phyloP scores from a whole-genome alignment of 1,284 basidiomycete species.

The Kwoniella shivajii region DNA sequence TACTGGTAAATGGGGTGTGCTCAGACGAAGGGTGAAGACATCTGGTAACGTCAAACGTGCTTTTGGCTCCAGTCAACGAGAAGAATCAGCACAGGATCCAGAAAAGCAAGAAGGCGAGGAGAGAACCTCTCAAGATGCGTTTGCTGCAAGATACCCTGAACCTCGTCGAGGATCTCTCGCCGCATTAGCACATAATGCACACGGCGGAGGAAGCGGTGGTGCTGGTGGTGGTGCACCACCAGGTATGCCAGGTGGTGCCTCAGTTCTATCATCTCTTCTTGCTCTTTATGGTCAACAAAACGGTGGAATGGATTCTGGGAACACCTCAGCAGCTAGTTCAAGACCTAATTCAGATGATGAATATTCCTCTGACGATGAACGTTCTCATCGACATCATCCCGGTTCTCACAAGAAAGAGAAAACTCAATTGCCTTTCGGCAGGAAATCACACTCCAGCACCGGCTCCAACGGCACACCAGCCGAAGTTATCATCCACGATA shows the following conservation, averaged over 20 bases:
- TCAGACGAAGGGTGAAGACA: constrained; percentile 45
- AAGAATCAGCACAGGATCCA: constrained; percentile 23
- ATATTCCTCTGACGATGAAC: constrained; percentile 28
- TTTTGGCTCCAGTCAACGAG: constrained; percentile 14
- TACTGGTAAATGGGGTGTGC: constrained; percentile 50
- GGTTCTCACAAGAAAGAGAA: constrained; percentile 1
- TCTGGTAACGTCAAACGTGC: constrained; percentile 28
- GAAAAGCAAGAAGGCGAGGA: constrained; percentile 36
- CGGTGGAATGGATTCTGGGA: constrained; percentile 31
- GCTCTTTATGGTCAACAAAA: constrained; percentile 46
- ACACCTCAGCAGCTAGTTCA: constrained; percentile 47
- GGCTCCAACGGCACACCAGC: constrained; percentile 12
- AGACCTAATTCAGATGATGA: constrained; percentile 39
- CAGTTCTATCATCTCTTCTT: constrained; percentile 48
- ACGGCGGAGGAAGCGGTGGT: background rate
- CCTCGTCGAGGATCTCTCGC: constrained; percentile 15
- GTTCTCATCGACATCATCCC: background rate
- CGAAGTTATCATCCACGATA: constrained; percentile 14
- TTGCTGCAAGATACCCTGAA: constrained; percentile 34
- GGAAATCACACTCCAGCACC: constrained; percentile 6
- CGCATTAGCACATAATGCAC: background rate
- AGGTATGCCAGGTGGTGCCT: constrained; percentile 41
- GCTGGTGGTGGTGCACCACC: constrained; percentile 6
- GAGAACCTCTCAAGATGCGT: constrained; percentile 30
- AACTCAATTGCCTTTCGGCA: constrained; percentile 9